Percentiles rank a stretch among this genome's conserved stretches.
Conservation (phyloP, 2,329 filamentous ascomycete genomes). For the Didymella exigua region DNA sequence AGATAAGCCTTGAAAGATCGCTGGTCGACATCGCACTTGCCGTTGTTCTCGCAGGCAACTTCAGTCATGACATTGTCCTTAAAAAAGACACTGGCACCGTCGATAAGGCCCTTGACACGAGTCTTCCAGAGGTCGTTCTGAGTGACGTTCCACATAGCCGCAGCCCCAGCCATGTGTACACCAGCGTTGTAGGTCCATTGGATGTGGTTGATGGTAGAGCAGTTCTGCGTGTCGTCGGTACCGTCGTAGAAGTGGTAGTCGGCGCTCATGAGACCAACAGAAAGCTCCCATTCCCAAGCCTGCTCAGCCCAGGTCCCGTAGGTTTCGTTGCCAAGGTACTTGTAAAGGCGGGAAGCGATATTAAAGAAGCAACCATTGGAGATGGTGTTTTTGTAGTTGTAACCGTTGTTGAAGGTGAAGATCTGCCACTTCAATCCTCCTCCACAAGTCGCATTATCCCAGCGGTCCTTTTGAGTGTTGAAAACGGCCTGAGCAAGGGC, state of each 20-base stretch:
- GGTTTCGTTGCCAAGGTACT: slow-evolving; percentile 66
- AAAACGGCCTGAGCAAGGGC: slow-evolving; percentile 73
- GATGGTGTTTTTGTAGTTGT: slow-evolving; percentile 82
- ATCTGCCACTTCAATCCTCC: slow-evolving; percentile 86
- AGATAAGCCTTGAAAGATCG: slow-evolving; percentile 55
- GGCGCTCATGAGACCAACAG: slow-evolving; percentile 57
- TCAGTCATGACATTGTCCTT: slow-evolving; percentile 54
- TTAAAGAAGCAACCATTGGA: slow-evolving; percentile 85
- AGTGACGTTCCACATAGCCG: slow-evolving; percentile 54
- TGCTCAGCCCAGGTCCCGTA: slow-evolving; percentile 66
- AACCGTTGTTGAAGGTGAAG: slow-evolving; percentile 73
- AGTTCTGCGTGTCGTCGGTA: slow-evolving; percentile 52
- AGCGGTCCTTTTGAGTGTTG: slow-evolving; percentile 71
- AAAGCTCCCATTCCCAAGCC: slow-evolving; percentile 63
- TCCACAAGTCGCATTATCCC: slow-evolving; percentile 69
- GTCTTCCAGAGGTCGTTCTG: slow-evolving; percentile 42
- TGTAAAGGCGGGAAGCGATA: slow-evolving; percentile 74
- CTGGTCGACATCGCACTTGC: slow-evolving; percentile 56
- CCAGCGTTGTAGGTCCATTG: slow-evolving; percentile 57
- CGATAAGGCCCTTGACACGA: slow-evolving; percentile 43
- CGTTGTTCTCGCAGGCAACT: slow-evolving; percentile 53
- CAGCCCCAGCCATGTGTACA: slow-evolving; percentile 54
- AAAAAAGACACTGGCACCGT: slow-evolving; percentile 52
- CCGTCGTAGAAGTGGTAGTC: slow-evolving; percentile 56
- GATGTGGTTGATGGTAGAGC: slow-evolving; percentile 51